Base-by-base conservation (phyloP, 331 rosid species). In the Prunus yedoensis region DNA sequence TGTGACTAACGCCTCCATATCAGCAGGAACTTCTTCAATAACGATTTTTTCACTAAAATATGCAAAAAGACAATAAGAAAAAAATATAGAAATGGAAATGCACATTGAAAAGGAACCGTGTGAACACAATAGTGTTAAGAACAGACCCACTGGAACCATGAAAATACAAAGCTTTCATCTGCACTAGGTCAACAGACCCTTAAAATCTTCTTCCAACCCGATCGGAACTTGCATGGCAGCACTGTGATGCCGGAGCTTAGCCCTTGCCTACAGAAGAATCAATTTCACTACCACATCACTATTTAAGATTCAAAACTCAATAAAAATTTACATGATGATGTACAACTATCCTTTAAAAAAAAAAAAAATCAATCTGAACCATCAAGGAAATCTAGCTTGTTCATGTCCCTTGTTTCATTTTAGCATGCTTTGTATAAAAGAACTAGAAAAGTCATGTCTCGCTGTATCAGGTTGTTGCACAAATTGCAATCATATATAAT, bases 141-240 rank as follows among this genome's bases (percentile, higher is more conserved):
- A 85, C 89, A 14, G 73, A 95, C 99, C 99, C 99, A 79, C 16
- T 92, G 63, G 92, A 68, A 66, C 99, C 97, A 41, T 82, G 92
- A 85, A 92, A 95, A 73, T 88, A 95, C 77, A 79, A 84, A 47
- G 99, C 99, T 83, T 92, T 95, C 68, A 83, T 83, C 78, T 90
- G 88, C 78, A 95, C 97, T 82, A 95, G 99, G 82, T 95, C 97
- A 78, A 95, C 16, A 21, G 97, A 80, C 99, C 99, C 84, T 88
- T 87, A 66, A 95, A 92, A 76, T 90, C 86, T 6, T 92, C 99
- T 86, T 95, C 97, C 83, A 95, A 89, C 58, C 99, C 99, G 63
- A 95, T 89, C 16, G 97, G 97, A 75, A 92, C 94, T 88, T 95
- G 99, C 63, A 95, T 43, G 28, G 97, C 99, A 76, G 99, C 99